These are phyloP conservation scores for Penicillium crystallinum DNA, from an alignment of 495 filamentous ascomycete genomes.

Conservation along the genomic window DNA sequence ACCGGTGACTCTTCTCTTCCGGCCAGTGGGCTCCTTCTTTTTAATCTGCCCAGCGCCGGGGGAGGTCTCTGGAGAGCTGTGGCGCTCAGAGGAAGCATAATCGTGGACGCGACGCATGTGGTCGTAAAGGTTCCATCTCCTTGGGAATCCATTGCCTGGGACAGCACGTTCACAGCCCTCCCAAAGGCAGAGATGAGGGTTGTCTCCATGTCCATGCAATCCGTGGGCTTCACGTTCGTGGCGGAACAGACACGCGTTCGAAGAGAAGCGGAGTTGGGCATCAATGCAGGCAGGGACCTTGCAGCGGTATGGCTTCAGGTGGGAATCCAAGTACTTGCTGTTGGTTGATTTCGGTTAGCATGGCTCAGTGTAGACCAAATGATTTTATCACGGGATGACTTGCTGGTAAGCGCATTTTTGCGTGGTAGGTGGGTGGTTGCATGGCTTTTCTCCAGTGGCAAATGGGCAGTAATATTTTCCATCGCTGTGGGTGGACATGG, in stretches of 20 bases:
- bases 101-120: constrained; percentile 94
- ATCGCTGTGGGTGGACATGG: constrained; percentile 61
- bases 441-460: constrained; percentile 61
- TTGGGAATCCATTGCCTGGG: constrained; percentile 79
- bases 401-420: constrained; percentile 98
- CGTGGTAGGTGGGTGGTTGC: constrained; percentile 80
- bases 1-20: constrained; percentile 39
- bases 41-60: constrained; percentile 27
- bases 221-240: constrained; percentile 93
- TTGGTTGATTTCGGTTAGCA: constrained; percentile 30
- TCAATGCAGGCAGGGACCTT: constrained; percentile 72
- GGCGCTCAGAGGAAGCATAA: constrained; percentile 52
- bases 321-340: constrained; percentile 93
- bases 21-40: constrained; percentile 39
- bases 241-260: constrained; percentile 88
- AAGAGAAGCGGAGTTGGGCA: constrained; percentile 69
- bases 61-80: constrained; percentile 42
- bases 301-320: constrained; percentile 91
- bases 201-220: constrained; percentile 89
- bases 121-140: constrained; percentile 89
- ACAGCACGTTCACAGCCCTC: constrained; percentile 76
- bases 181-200: constrained; percentile 80
- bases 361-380: background rate
- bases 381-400: constrained; percentile 29
- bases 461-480: constrained; percentile 89